Conservation (phyloP, 2,329 filamentous ascomycete genomes). For the Penicillium verrucosum region DNA sequence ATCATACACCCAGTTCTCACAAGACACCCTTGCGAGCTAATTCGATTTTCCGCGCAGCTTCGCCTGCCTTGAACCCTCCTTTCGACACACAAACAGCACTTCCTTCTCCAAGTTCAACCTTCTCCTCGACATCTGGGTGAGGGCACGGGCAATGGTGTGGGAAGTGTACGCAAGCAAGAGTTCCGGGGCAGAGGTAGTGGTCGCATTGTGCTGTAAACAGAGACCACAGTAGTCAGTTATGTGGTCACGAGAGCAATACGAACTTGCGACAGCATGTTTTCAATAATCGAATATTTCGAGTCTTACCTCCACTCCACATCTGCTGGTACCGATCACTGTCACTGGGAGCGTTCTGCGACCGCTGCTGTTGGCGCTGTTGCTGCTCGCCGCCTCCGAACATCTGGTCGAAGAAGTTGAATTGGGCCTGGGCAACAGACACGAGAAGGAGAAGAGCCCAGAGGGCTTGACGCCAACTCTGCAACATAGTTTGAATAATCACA, state of each 20-base stretch:
- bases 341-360: slow-evolving; percentile 73
- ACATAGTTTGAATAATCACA: slow-evolving; percentile 20
- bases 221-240: slow-evolving; percentile 24
- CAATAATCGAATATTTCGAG: neutral
- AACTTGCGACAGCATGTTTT: neutral
- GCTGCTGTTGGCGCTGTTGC: slow-evolving; percentile 54
- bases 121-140: slow-evolving; percentile 72
- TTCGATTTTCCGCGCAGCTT: slow-evolving; percentile 49
- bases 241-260: neutral
- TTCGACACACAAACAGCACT: slow-evolving; percentile 49
- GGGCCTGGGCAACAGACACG: slow-evolving; percentile 60
- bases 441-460: slow-evolving; percentile 56
- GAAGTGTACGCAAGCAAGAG: slow-evolving; percentile 90
- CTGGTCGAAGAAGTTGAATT: slow-evolving; percentile 97
- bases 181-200: slow-evolving; percentile 92
- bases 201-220: slow-evolving; percentile 68
- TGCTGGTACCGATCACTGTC: slow-evolving; percentile 77
- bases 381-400: slow-evolving; percentile 74
- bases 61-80: slow-evolving; percentile 47
- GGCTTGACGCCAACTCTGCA: slow-evolving; percentile 24
- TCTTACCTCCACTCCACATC: slow-evolving; percentile 64
- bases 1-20: slow-evolving; percentile 25
- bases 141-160: slow-evolving; percentile 96
- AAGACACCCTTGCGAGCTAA: slow-evolving; percentile 49
- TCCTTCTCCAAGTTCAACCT: slow-evolving; percentile 60